Base-by-base conservation (phyloP, 768 basidiomycete species). In the Tricholoma flavovirens region DNA sequence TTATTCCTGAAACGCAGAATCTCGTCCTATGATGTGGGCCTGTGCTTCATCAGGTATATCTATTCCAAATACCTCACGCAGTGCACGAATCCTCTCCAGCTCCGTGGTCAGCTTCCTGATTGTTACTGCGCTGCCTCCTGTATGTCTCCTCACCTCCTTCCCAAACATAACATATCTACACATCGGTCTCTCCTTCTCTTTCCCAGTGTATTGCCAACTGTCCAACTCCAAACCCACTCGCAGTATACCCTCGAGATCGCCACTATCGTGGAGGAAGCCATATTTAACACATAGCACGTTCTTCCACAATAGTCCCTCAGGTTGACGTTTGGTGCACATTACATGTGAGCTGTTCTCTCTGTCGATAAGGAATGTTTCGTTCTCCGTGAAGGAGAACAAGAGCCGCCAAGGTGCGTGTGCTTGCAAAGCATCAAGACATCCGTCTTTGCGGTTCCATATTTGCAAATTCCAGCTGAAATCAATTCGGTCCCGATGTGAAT, bases 21-120 rank as follows among this genome's bases (percentile, higher is more conserved):
- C 30, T 30, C 69, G 36, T 24, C 68, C 70, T 58, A 49, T 26
- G 35, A 71, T 69, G 59, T 66, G 57, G 2, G 26, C 48, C 19
- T 51, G 57, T 45, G 57, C 66, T n/a, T 60, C 57, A 19, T 64
- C 66, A 14, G 54, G 43, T n/a, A 72, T 55, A 35, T 62, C 53
- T 19, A 72, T 53, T 21, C 64, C 62, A 57, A 70, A 71, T 10
- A 66, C 49, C 33, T 67, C 68, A 24, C 65, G 56, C 49, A 70
- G 51, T 4, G 62, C 62, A 54, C 54, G 60, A 21, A 71, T 66
- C 56, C 71, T 67, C 46, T 73, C 68, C 45, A 49, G 1, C 54
- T 73, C 72, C 4, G 58, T 66, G 19, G n/a, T 55, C n/a, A 73
- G 49, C 12, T 50, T 66, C 48, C 46, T 56, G 6, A 69, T 21